Evolutionary conservation across 1,284 basidiomycete genomes (phyloP), one percentile per base, ranked within the genome.

Genomic region (Ceraceosorus guamensis): DNA sequence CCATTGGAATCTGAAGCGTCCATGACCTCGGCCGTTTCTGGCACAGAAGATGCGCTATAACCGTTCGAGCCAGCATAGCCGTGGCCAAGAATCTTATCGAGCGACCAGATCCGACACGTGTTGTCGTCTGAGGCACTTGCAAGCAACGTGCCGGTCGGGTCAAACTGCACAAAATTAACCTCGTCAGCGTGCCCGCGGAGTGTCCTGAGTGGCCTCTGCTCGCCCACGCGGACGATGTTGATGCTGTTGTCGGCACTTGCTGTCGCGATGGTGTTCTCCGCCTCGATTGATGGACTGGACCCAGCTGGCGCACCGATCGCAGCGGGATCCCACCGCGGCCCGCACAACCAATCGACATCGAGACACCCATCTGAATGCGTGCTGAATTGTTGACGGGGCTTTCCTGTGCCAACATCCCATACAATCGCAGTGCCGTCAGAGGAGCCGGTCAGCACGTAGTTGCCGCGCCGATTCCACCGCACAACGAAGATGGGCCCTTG

Each of bases 401-500:
- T 74, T 46, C 74, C 74, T 50, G 66, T 71, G 49, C 67, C 61
- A n/a, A 74, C 57, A 49, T 76, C 74, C 74, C 74, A 76, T 4
- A 74, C 71, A 41, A 76, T 76, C 44, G 68, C 71, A 45, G 74
- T 70, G 31, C 73, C 70, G 50, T 76, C 74, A 18, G 66, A 64
- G 48, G 67, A 68, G 48, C 70, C 71, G 5, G 73, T 71, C 14
- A 76, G 63, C 33, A 76, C 60, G 62, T 68, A 62, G 46, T 65
- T 73, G 46, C 74, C 74, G 46, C 70, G 68, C 44, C 68, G 65
- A 48, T 76, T 76, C 74, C 74, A 76, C 14, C 67, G 68, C 16
- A 76, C 72, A 41, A 59, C 67, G 56, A 73, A 69, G 57, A 76
- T 71, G n/a, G 74, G 65, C 2, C 74, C 74, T 47, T 75, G 73